Percentiles rank a stretch among this genome's conserved stretches.
phyloP scores from a whole-genome alignment of 2,329 filamentous ascomycete genomes.

The Diaporthe ilicicola region DNA sequence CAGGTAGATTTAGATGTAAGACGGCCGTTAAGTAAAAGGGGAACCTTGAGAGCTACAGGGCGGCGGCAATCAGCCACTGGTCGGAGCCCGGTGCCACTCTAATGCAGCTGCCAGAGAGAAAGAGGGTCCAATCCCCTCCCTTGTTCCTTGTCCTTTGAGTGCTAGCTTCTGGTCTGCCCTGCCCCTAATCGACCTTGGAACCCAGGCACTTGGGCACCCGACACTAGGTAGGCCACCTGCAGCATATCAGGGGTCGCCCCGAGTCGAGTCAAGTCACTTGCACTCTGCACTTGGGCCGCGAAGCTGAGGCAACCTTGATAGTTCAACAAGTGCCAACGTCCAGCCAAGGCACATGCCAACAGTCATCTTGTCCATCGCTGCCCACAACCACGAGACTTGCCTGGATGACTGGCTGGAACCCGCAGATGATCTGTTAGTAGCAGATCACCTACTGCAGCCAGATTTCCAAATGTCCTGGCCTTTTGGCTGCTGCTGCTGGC shows the following conservation, averaged over 20 bases:
- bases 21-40: slow-evolving; percentile 18
- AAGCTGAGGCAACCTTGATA: not conserved
- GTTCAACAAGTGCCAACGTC: not conserved
- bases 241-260: slow-evolving; percentile 4
- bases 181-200: not conserved
- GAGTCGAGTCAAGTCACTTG: slow-evolving; percentile 6
- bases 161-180: slow-evolving; percentile 6
- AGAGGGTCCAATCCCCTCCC: slow-evolving; percentile 8
- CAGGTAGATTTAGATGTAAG: slow-evolving; percentile 10
- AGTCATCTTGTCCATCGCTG: not conserved
- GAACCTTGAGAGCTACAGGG: slow-evolving; percentile 5
- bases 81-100: slow-evolving; percentile 15
- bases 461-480: not conserved
- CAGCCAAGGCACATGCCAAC: slow-evolving; percentile 1
- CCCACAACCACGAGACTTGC: not conserved
- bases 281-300: not conserved
- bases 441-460: not conserved
- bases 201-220: slow-evolving; percentile 7
- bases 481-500: too few relatives aligned
- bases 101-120: slow-evolving; percentile 19
- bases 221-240: slow-evolving; percentile 9
- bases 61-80: slow-evolving; percentile 8
- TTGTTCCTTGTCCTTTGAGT: slow-evolving; percentile 12
- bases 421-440: too few relatives aligned
- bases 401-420: not conserved